These are phyloP conservation scores for Scheffersomyces titani DNA, from an alignment of 1,139 yeast genomes.

Conservation along the genomic window DNA sequence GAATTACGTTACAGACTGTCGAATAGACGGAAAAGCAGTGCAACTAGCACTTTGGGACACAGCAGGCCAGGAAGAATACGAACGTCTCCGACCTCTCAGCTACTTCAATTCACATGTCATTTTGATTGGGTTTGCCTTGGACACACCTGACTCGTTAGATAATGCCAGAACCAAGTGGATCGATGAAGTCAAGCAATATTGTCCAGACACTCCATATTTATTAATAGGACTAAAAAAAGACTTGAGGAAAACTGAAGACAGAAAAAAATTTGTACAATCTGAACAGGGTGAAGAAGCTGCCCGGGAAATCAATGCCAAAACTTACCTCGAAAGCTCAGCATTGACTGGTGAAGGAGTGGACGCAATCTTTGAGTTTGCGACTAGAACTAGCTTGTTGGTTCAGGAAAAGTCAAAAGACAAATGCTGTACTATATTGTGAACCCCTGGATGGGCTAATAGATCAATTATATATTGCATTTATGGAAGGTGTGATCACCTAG, in stretches of 20 bases:
- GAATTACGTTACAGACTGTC: slow-evolving; percentile 88
- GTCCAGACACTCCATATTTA: slow-evolving; percentile 66
- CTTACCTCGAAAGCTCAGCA: slow-evolving; percentile 72
- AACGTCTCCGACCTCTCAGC: slow-evolving; percentile 77
- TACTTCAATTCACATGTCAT: slow-evolving; percentile 77
- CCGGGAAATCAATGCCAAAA: slow-evolving; percentile 65
- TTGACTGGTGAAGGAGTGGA: slow-evolving; percentile 82
- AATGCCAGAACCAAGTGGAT: slow-evolving; percentile 77
- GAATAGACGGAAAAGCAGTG: slow-evolving; percentile 90
- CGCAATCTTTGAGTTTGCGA: slow-evolving; percentile 76
- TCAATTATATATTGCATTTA: neutral
- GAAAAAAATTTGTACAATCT: slow-evolving; percentile 45
- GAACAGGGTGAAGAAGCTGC: slow-evolving; percentile 64
- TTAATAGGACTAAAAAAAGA: slow-evolving; percentile 75
- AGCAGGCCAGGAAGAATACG: slow-evolving; percentile 94
- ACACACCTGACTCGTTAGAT: slow-evolving; percentile 67
- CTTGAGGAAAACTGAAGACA: slow-evolving; percentile 41
- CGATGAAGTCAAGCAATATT: slow-evolving; percentile 64
- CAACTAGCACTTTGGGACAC: slow-evolving; percentile 94
- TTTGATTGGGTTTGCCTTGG: slow-evolving; percentile 69
- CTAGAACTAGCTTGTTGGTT: slow-evolving; percentile 60
- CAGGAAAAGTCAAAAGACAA: slow-evolving; percentile 27
- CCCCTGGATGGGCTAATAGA: neutral
- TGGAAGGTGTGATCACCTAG: neutral
- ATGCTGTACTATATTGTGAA: slow-evolving; percentile 38